Base-by-base conservation (phyloP, 1,284 basidiomycete genomes). In the Trichosporon coremiiforme region DNA sequence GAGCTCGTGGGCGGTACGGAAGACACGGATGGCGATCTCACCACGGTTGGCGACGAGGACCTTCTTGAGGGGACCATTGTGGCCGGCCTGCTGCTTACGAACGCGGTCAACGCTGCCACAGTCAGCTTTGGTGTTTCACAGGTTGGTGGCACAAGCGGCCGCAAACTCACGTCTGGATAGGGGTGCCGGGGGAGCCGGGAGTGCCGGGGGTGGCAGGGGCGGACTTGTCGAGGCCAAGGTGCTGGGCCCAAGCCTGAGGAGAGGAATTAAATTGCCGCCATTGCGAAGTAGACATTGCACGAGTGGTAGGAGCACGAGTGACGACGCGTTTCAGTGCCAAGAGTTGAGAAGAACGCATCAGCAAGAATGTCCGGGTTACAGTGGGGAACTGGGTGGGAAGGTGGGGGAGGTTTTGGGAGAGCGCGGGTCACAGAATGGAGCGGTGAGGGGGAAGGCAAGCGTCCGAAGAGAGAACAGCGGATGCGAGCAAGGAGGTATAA, bases 21-120 rank as follows among this genome's bases (percentile, higher is more conserved):
- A 98, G 66, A 99, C 95, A 83, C 97, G 92, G 79, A 99, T 95
- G 36, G 97, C 97, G 82, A 99, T 99, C 91, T 99, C 96, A 80
- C 95, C 95, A 78, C 95, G 91, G 85, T 98, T 98, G 71, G 95
- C 95, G 75, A 98, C 95, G 38, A 95, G 88, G 80, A 95, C 91
- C 87, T 95, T 95, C 70, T 93, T 95, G 76, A 96, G 86, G 5
- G 93, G 94, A 10, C 94, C 94, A 73, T 89, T 88, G 83, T 95
- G 93, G 45, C 94, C 94, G 5, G 94, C 94, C 66, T 92, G 89
- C 86, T 94, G 95, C 79, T 93, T 89, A 76, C 94, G 89, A 87
- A 97, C 91, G 47, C 91, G 91, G 82, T 93, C 89, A 79, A 97
- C 95, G 74, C 91, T 95, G 82, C 90, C 7, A 29, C 41, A 45